Conservation (phyloP, 2,329 filamentous ascomycete species). For the Microsporum ferrugineum region DNA sequence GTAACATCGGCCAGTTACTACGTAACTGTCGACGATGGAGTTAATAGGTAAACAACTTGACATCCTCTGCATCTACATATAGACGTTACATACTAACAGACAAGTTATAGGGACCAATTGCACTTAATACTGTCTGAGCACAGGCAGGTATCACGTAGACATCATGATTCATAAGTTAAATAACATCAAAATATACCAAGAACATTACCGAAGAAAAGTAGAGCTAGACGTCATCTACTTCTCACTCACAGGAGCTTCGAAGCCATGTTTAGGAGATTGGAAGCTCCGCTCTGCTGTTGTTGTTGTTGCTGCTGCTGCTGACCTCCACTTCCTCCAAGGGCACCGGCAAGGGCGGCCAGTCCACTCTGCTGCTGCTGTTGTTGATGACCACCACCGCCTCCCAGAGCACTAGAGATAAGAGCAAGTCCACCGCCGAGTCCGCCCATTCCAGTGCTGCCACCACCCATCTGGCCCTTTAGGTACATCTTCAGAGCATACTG, state of each 20-base stretch:
- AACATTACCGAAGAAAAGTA: background rate
- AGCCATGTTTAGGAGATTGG: conserved; percentile 9
- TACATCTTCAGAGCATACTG: conserved; percentile 89
- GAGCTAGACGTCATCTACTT: background rate
- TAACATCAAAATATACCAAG: background rate
- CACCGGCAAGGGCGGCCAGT: background rate
- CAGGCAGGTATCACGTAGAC: background rate
- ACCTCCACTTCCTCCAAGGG: background rate
- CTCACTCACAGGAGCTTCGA: conserved; percentile 22
- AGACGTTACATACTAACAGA: too few species aligned
- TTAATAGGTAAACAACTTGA: too few species aligned
- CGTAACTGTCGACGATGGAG: too few species aligned
- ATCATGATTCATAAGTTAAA: background rate
- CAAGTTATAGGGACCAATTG: background rate
- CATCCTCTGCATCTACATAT: too few species aligned
- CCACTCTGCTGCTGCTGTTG: background rate
- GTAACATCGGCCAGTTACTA: background rate
- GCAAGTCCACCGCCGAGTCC: conserved; percentile 35
- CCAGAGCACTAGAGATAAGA: conserved; percentile 40
- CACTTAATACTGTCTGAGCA: background rate
- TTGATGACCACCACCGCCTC: background rate
- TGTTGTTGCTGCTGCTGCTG: background rate
- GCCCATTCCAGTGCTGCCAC: conserved; percentile 37
- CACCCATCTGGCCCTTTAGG: conserved; percentile 59
- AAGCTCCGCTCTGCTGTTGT: background rate